A percentile compares a stretch with the other conserved stretches of the same genome.
phyloP scores from a whole-genome alignment of 306 rosid genomes.

The Acacia melanoxylon region DNA sequence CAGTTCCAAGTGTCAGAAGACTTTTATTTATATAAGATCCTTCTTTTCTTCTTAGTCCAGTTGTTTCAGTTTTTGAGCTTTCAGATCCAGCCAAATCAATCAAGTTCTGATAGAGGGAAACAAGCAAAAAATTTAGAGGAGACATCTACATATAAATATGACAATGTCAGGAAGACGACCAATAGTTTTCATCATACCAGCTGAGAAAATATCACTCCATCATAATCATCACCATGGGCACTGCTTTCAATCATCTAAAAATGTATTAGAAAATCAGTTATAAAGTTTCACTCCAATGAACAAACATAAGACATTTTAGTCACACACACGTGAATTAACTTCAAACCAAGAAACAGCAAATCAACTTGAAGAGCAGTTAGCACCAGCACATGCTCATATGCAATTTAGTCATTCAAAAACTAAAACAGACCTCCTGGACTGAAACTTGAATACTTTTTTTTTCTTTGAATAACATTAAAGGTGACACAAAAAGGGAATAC shows the following conservation, averaged over 20 bases:
- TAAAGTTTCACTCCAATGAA: not conserved
- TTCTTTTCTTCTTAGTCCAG: slow-evolving; percentile 96
- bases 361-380: not conserved
- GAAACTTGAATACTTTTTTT: not conserved
- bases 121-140: slow-evolving; percentile 11
- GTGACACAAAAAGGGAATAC: not conserved
- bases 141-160: not conserved
- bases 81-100: slow-evolving; percentile 99
- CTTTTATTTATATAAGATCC: slow-evolving; percentile 99
- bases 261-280: slow-evolving; percentile 25
- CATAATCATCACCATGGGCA: slow-evolving; percentile 94
- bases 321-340: slow-evolving; percentile 6
- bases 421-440: not conserved
- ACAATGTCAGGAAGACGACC: slow-evolving; percentile 8
- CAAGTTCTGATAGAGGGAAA: slow-evolving; percentile 63
- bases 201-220: slow-evolving; percentile 98
- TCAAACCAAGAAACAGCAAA: slow-evolving; percentile 18
- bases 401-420: not conserved
- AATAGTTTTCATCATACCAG: slow-evolving; percentile 62
- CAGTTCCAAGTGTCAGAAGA: slow-evolving; percentile 98
- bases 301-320: not conserved
- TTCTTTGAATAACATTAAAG: not conserved
- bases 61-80: slow-evolving; percentile 98
- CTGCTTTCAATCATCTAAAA: slow-evolving; percentile 99
- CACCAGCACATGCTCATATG: not conserved